Base-by-base conservation (phyloP, 805 yeast species). In the Ogataea neopini region DNA sequence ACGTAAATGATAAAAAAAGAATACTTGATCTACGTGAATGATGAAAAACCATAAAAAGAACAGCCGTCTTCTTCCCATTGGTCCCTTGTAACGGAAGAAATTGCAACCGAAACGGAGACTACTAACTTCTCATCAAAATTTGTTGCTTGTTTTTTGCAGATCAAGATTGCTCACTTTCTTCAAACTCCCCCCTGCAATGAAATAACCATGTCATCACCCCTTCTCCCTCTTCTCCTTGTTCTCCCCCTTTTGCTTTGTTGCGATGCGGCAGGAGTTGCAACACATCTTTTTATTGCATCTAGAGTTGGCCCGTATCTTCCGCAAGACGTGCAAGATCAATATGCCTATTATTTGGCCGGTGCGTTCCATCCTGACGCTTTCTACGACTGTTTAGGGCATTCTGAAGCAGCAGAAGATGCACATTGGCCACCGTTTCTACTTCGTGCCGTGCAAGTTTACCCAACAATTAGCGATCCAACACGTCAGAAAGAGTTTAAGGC, bases 351-450 rank as follows among this genome's bases (percentile, higher is more conserved):
- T n/a, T 63, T 77, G 13, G 75, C 85, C 0, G 90, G 89, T 0
- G 74, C 86, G 0, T 84, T 84, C 58, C 80, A 78, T 56, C 90
- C 90, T 0, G 90, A 84, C 60, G 79, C 85, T 0, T 78, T 83
- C 56, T 84, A 84, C 61, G 70, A 76, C 29, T 84, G 89, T 60
- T 63, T 76, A 42, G 80, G 77, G 3, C 57, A 64, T 20, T 69
- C 77, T 3, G 72, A 74, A 9, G 74, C 74, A 2, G 84, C 86
- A 3, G 90, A 84, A 60, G 75, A 68, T 23, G 70, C 83, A 0
- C 89, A 84, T 58, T 84, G 90, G 89, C 88, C 88, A 0, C 83
- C 83, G 1, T 83, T 83, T 56, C 54, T 83, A 11, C 61, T 67
- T 4, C 61, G 63, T 2, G 80, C 83, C 0, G 75, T 78, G 4